phyloP scores from a whole-genome alignment of 208 protist genomes.

The Acanthamoeba culbertsoni region DNA sequence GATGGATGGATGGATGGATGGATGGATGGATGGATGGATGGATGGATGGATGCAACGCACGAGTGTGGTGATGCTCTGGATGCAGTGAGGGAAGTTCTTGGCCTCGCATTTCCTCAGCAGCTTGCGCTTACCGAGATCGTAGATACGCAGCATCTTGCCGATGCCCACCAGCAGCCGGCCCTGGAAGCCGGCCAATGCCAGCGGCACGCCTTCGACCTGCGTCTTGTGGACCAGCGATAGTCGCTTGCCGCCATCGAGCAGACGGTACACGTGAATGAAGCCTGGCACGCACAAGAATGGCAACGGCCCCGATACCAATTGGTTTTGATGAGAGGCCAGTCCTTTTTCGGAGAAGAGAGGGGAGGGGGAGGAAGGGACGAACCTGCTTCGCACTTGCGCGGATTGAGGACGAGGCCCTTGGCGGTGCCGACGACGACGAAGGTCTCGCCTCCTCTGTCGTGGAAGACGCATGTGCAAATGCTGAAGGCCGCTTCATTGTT shows the following conservation, averaged over 20 bases:
- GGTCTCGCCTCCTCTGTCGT: slow-evolving; percentile 68
- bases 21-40: no score
- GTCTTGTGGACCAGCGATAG: slow-evolving; percentile 82
- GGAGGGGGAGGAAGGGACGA: background rate
- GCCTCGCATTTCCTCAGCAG: slow-evolving; percentile 90
- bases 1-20: no score
- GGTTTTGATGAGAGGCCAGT: no score
- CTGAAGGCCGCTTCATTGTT: slow-evolving; percentile 86
- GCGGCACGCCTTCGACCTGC: slow-evolving; percentile 81
- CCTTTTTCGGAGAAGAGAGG: no score
- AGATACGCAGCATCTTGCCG: slow-evolving; percentile 83
- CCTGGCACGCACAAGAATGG: background rate
- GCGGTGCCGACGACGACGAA: slow-evolving; percentile 83
- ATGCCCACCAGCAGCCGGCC: slow-evolving; percentile 83
- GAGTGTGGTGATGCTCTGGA: slow-evolving; percentile 78
- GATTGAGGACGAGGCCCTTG: slow-evolving; percentile 65
- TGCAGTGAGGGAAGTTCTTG: slow-evolving; percentile 82
- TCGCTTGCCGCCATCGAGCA: slow-evolving; percentile 10
- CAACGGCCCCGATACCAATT: background rate
- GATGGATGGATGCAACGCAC: no score
- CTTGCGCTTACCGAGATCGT: slow-evolving; percentile 88
- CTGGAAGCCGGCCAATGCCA: slow-evolving; percentile 82
- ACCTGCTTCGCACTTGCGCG: slow-evolving; percentile 48
- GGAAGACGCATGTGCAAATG: slow-evolving; percentile 71
- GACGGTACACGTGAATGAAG: slow-evolving; percentile 76